Evolutionary conservation across 176 grass and related monocot genomes (phyloP).

Genomic region (Hordeum vulgare): DNA sequence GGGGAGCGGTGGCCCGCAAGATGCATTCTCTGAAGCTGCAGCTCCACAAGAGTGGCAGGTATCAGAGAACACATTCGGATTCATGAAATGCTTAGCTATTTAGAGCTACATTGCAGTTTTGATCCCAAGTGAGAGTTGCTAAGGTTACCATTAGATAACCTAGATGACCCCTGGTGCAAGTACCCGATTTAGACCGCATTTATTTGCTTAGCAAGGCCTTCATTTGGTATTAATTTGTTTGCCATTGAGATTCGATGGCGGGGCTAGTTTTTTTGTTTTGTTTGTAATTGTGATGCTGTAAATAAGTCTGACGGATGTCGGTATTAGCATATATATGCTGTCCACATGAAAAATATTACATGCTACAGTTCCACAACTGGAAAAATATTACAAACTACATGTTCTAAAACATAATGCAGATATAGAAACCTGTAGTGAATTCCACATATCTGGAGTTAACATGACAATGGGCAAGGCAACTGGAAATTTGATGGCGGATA

Average conservation of each 20-base stretch:
- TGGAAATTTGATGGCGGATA: too few species aligned
- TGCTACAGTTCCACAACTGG: neutral
- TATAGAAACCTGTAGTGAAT: too few species aligned
- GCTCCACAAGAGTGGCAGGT: constrained; percentile 49
- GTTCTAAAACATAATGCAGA: too few species aligned
- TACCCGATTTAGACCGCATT: too few species aligned
- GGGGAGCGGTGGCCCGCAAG: constrained; percentile 59
- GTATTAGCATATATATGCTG: neutral
- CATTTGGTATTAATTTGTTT: neutral
- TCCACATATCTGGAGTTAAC: too few species aligned
- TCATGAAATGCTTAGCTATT: constrained; percentile 4
- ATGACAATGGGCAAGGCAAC: too few species aligned
- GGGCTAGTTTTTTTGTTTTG: neutral
- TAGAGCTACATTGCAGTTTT: neutral
- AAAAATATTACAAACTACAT: too few species aligned
- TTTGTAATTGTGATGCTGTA: neutral
- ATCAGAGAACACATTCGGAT: constrained; percentile 17
- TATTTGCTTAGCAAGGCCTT: neutral
- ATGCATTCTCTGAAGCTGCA: constrained; percentile 56
- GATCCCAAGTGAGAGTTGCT: neutral
- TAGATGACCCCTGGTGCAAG: neutral
- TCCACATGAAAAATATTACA: neutral
- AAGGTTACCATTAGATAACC: neutral
- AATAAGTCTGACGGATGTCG: neutral
- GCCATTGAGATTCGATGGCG: neutral